Evolutionary conservation across 2,329 filamentous ascomycete genomes (phyloP), one percentile per base, ranked within the genome.

Genomic region (Epicoccum sorghinum): DNA sequence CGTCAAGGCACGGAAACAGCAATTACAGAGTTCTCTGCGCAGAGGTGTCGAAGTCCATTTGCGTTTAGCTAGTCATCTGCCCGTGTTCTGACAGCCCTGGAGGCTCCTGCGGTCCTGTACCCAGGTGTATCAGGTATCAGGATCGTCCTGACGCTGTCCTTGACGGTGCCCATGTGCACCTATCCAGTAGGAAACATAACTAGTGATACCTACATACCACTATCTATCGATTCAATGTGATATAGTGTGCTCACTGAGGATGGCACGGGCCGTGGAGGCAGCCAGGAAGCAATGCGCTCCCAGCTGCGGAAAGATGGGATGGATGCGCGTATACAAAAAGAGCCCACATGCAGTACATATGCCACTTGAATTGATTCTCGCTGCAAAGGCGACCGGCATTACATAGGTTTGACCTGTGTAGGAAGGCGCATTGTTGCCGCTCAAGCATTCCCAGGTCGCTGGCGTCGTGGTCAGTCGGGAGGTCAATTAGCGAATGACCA

Each of bases 401-500:
- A 57, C 46, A 55, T 47, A 44, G 39, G 47, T 52, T 55, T 58
- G 58, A 55, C 49, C 39, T 57, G 49, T 47, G 41, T 47, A 47
- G 53, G 56, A 60, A 58, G 59, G 52, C 62, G 61, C 60, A 59
- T 64, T 60, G 65, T 58, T 63, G 61, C 60, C 47, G 61, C 44
- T 60, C 46, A 55, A 58, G 59, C 55, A 62, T 61, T 63, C 55
- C 64, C 64, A 64, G 55, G 60, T 69, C 55, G 58, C 60, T 60
- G 59, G 62, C 61, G 65, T 67, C 59, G 62, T 64, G 57, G 53
- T 54, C 52, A 54, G 47, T 55, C 46, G 52, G 45, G 51, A 54
- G 44, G 53, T 27, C 58, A 53, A 56, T 67, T 68, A 61, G 66
- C 66, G 66, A 62, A 61, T 52, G 53, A 58, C 58, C 47, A 58